A percentile compares a stretch with the other conserved stretches of the same genome.
Conservation (phyloP, 1,139 yeast species). For the Spathaspora sp. region DNA sequence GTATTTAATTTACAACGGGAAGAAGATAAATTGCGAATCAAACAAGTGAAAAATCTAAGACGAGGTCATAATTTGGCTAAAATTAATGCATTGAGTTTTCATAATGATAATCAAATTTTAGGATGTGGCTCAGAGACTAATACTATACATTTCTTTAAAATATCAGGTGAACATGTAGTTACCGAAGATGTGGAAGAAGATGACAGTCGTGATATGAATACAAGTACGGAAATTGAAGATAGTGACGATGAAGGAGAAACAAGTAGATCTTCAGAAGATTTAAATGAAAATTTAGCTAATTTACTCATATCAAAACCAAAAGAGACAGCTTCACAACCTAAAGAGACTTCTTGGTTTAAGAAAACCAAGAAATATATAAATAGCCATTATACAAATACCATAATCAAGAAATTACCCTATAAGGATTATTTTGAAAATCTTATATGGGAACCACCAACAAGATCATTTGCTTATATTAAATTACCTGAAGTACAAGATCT, state of each 20-base stretch:
- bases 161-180: conserved; percentile 18
- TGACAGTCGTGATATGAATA: conserved; percentile 9
- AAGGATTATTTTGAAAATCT: conserved; percentile 42
- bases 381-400: conserved; percentile 37
- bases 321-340: conserved; percentile 4
- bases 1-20: conserved; percentile 31
- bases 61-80: conserved; percentile 65
- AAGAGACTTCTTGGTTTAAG: conserved; percentile 16
- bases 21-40: conserved; percentile 18
- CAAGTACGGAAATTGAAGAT: conserved; percentile 13
- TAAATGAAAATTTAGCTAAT: conserved; percentile 46
- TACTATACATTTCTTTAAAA: conserved; percentile 64
- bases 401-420: conserved; percentile 43
- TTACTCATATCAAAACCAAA: conserved; percentile 33
- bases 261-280: conserved; percentile 27
- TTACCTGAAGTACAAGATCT: conserved; percentile 25
- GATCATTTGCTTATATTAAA: conserved; percentile 45
- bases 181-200: conserved; percentile 10
- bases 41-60: conserved; percentile 53
- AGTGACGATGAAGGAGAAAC: conserved; percentile 14
- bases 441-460: conserved; percentile 45
- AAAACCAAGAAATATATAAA: conserved; percentile 27
- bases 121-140: conserved; percentile 69
- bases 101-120: conserved; percentile 47
- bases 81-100: conserved; percentile 57